Base-by-base conservation (phyloP, 768 basidiomycete genomes). In the Tulasnella sp. region DNA sequence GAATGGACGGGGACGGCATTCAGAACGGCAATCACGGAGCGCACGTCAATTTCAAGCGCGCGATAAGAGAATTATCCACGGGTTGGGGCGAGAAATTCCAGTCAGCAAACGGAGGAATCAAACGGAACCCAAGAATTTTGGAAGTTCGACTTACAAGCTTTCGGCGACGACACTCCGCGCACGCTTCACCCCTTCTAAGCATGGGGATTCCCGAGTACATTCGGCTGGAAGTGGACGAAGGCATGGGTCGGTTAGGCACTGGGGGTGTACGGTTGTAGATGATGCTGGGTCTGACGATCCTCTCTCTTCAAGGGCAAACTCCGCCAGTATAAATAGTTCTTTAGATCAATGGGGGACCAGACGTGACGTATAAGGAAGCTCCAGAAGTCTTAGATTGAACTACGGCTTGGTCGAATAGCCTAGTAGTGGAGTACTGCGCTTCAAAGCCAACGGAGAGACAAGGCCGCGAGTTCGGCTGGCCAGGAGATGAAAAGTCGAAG, bases 151-250 rank as follows among this genome's bases (percentile, higher is more conserved):
- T 58, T 40, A 79, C 78, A 24, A 79, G 71, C 44, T 79, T 79
- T 44, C 78, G 38, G 71, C 78, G 71, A 46, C 78, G 71, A 58
- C 78, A 79, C 71, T 79, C 78, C 36, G 68, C 38, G 34, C 78
- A 79, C n/a, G 78, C 78, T 52, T 79, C 78, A 40, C 78, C 78
- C 27, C 78, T 12, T 73, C 71, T 79, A 19, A 79, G 40, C 78
- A 79, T 79, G 39, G 73, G 71, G 62, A 68, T 68, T 31, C 62
- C 62, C 62, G 62, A 68, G 62, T 68, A 68, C 62, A 68, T 68
- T 68, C 62, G 62, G 34, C 62, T 68, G 62, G 62, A 68, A 1
- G 62, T 31, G 34, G 34, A 68, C 24, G 62, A 34, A 68, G 62
- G 62, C 62, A 68, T 68, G 6, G 62, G 18, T 68, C 27, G n/a